Base-by-base conservation (phyloP, 139 green algal genomes). In the Zygnema cylindricum region DNA sequence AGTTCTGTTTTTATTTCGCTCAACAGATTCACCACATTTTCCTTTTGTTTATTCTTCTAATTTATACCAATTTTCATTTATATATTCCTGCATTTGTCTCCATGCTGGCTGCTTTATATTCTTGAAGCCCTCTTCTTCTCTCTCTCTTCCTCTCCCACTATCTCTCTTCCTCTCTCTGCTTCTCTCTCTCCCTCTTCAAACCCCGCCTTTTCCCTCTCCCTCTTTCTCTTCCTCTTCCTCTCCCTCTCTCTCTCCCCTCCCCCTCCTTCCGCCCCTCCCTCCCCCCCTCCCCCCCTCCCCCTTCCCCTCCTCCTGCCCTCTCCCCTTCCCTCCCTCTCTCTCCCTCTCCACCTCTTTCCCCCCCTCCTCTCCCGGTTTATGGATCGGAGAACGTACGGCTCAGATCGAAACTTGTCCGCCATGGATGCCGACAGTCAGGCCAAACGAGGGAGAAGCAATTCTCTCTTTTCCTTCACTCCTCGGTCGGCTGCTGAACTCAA, bases 201-300 rank as follows among this genome's bases (percentile, higher is more conserved):
- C 16, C 49, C 16, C 49, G 7, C 49, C 16, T 16, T 63, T 16
- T 63, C 49, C 16, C 49, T 16, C 49, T 63, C 49, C 16, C 49
- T 16, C 49, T 79, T 16, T 79, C 71, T 16, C 71, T 23, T 16
- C 71, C 71, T 16, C 71, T 43, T 3, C 71, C 16, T 3, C 71
- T 43, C 16, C 71, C 71, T 16, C 16, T 16, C 16, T 16, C 71
- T 16, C 71, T 43, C 71, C 3, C 71, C 71, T 3, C 3, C 16
- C 71, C 16, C 7, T 23, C 7, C 71, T 43, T 23, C 71, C 71
- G 11, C 3, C 71, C 16, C 71, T 23, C 71, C 16, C 71, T 43
- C 71, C 16, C 71, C 71, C 71, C 16, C 71, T 43, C 71, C 16
- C 71, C 71, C 71, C 16, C 71, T 43, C 71, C 16, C 71, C 71